Base-by-base conservation (phyloP, 2,329 filamentous ascomycete genomes). In the Elsinoe necatrix region DNA sequence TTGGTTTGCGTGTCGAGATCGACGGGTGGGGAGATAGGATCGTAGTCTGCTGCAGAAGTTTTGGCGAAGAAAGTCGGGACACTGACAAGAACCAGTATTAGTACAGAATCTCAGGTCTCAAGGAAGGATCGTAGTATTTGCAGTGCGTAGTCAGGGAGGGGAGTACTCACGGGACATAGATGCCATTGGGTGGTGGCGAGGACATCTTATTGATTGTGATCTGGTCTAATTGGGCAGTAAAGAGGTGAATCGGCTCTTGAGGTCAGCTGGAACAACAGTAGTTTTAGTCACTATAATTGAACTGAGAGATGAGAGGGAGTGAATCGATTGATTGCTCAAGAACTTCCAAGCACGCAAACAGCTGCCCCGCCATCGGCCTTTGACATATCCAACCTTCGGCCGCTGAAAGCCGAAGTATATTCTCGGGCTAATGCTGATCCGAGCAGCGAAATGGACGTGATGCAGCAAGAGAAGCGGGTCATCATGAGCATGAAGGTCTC, bases 1-100 rank as follows among this genome's bases (percentile, higher is more conserved):
- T 75, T 72, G 21, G 74, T 72, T 64, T 86, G 83, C 0, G 81
- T 76, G 47, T 77, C 72, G 58, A 82, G 69, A 63, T 86, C 82
- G 52, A 85, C 71, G 5, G 77, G 72, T 23, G 80, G 71, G 47
- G 77, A 74, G 45, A 75, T 66, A 5, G 73, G 62, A 47, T 74
- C 69, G 58, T 75, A 76, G 48, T 72, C 66, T 27, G 75, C 66
- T 4, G 73, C 64, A 48, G 66, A 63, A 39, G 72, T 69, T 65
- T 73, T 63, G 69, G 81, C 76, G 73, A 84, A 85, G 73, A 86
- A 85, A 51, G 83, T 85, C 4, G 82, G 82, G 42, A 83, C 76
- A 9, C 60, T 61, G 56, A 11, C 3, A 9, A 23, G 20, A 23
- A 35, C 59, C 29, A 57, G 47, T 45, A 18, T 29, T 37, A 6